phyloP scores from a whole-genome alignment of 163 green algal genomes.

The Chlamydomonas reinhardtii region DNA sequence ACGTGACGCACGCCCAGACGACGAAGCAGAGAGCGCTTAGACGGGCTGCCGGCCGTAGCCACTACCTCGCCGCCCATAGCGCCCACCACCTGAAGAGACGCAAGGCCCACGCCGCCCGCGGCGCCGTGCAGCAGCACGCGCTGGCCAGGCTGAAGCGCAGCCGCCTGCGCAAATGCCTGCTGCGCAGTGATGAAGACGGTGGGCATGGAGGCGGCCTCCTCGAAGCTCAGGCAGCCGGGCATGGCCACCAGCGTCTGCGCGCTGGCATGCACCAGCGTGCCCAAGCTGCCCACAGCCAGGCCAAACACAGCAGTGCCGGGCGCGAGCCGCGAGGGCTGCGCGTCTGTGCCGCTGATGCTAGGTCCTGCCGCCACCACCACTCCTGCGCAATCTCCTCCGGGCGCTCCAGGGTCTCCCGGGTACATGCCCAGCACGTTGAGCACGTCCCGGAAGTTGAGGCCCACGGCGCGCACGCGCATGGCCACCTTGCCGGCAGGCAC shows the following conservation, averaged over 20 bases:
- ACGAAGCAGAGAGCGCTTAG: conserved; percentile 68
- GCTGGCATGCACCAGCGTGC: conserved; percentile 65
- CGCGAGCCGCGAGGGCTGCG: conserved; percentile 5
- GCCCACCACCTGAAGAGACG: conserved; percentile 69
- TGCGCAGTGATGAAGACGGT: conserved; percentile 83
- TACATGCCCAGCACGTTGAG: conserved; percentile 95
- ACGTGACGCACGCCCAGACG: conserved; percentile 58
- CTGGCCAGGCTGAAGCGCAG: conserved; percentile 48
- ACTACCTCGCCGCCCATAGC: conserved; percentile 64
- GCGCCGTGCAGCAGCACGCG: conserved; percentile 74
- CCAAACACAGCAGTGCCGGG: conserved; percentile 82
- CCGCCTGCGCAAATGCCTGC: conserved; percentile 57
- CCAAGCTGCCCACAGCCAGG: conserved; percentile 82
- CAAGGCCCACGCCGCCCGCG: conserved; percentile 76
- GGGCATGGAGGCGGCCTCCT: conserved; percentile 76
- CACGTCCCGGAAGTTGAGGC: conserved; percentile 94
- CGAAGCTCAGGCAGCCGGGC: conserved; percentile 67
- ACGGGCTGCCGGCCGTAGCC: conserved; percentile 75
- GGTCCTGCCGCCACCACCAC: conserved; percentile 71
- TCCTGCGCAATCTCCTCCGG: conserved; percentile 86
- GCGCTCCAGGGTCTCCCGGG: conserved; percentile 83
- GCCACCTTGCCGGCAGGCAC: conserved; percentile 47
- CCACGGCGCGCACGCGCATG: conserved; percentile 80
- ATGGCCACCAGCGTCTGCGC: conserved; percentile 67
- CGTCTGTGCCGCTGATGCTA: conserved; percentile 14